These are phyloP conservation scores for Cercospora citrullina DNA, from an alignment of 2,329 filamentous ascomycete genomes.

Conservation along the genomic window DNA sequence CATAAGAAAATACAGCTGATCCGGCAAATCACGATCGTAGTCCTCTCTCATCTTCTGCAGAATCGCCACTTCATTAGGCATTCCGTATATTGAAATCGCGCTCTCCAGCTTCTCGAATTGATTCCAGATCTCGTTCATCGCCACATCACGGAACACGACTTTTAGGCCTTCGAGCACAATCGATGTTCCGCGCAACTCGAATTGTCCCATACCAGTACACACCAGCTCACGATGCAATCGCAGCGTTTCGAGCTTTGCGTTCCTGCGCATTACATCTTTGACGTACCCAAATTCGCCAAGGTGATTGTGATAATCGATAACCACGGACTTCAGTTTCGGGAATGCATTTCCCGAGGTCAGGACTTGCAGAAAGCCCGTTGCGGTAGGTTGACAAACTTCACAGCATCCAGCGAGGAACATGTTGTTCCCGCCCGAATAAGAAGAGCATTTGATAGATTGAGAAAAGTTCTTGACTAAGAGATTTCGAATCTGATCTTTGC, in stretches of 20 bases:
- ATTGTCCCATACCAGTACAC: conserved; percentile 18
- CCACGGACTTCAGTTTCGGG: conserved; percentile 18
- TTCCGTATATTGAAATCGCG: conserved; percentile 2
- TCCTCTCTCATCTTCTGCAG: conserved; percentile 19
- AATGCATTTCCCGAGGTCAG: conserved; percentile 11
- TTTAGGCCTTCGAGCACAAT: background rate
- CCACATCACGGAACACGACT: background rate
- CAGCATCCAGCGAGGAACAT: conserved; percentile 25
- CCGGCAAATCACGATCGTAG: conserved; percentile 19
- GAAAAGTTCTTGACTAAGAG: conserved; percentile 23
- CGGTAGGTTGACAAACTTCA: conserved; percentile 23
- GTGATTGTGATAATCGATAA: conserved; percentile 23
- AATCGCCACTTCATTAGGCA: conserved; percentile 2
- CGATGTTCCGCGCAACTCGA: conserved; percentile 13
- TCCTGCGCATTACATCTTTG: conserved; percentile 19
- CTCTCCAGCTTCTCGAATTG: background rate
- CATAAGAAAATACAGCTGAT: conserved; percentile 21
- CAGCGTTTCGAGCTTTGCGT: conserved; percentile 16
- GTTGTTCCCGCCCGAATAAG: conserved; percentile 22
- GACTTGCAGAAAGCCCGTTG: conserved; percentile 19
- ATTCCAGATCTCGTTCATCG: background rate
- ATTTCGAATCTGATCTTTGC: conserved; percentile 23
- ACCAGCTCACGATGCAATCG: conserved; percentile 12
- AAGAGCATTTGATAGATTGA: conserved; percentile 27
- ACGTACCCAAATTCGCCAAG: conserved; percentile 24